Evolutionary conservation across 1,284 basidiomycete genomes (phyloP).

Genomic region (Taiwanofungus camphoratus): DNA sequence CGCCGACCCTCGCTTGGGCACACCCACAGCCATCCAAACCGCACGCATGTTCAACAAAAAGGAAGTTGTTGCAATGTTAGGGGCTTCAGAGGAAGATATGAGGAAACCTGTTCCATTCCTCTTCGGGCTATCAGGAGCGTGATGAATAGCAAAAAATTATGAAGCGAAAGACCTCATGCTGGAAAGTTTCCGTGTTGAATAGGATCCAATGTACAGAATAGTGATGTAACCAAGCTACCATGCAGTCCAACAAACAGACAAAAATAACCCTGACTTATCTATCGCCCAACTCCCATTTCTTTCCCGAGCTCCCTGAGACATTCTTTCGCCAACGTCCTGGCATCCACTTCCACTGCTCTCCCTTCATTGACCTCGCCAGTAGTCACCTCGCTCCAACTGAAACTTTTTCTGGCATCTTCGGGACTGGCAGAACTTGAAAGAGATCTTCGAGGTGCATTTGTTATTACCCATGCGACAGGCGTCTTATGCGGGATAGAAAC

Average conservation of each 20-base stretch:
- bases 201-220: no score
- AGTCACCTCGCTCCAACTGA: constrained; percentile 19
- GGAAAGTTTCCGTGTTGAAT: no score
- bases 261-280: no score
- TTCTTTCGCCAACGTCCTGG: constrained; percentile 58
- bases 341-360: constrained; percentile 50
- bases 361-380: constrained; percentile 27
- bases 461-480: constrained; percentile 60
- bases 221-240: no score
- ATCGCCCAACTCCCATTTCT: constrained; percentile 58
- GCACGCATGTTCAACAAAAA: constrained; percentile 61
- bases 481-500: constrained; percentile 60
- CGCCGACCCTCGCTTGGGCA: constrained; percentile 65
- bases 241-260: no score
- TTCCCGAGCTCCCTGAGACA: constrained; percentile 70
- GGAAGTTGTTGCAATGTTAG: constrained; percentile 49
- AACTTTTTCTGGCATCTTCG: constrained; percentile 11
- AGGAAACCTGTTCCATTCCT: constrained; percentile 21
- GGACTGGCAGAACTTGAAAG: constrained; percentile 8
- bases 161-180: no score
- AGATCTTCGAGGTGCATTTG: constrained; percentile 11
- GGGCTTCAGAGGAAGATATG: constrained; percentile 48
- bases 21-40: constrained; percentile 69
- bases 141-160: no score
- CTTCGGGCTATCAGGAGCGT: constrained; percentile 16